Base-by-base conservation (phyloP, 192 early-diverging fungal genomes). In the Coemansia sp. region DNA sequence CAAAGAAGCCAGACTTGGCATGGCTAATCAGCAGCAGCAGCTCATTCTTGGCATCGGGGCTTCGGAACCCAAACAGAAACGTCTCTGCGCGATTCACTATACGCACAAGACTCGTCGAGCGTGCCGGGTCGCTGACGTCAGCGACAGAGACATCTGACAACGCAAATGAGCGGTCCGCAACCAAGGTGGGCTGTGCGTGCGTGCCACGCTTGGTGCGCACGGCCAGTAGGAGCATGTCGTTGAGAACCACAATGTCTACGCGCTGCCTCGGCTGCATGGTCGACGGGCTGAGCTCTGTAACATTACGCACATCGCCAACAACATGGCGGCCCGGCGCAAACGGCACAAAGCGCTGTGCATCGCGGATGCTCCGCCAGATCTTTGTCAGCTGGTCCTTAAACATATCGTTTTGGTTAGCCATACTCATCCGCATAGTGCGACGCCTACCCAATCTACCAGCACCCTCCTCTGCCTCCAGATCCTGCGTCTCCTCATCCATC, bases 61-160 rank as follows among this genome's bases (percentile, higher is more conserved):
- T 55, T 7, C 42, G 49, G 32, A 72, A 72, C 17, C 62, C 70
- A 53, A 78, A 95, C 40, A 95, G 54, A 68, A 84, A 89, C 2
- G 80, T 78, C 39, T 94, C 90, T 2, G 88, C 85, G 51, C 89
- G 83, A n/a, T 86, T 84, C 27, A 93, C 72, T 8, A 95, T 82
- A 58, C 91, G 89, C 56, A 98, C 82, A 3, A 90, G 81, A 60
- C 90, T 87, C 25, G 78, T 80, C 2, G 90, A 47, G 18, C 93
- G 90, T 36, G 70, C 28, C 0, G 87, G 80, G 52, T 96, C 92
- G 67, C 86, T 86, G 53, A 93, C 78, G 42, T 98, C 95, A 17
- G 89, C 81, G 3, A 95, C 73, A 0, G 83, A 86, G 18, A 94
- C 84, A 18, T 94, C 90, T n/a, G 78, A 62, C 17, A 96, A 57